Percentiles rank a stretch among this genome's conserved stretches.
Evolutionary conservation across 2,329 filamentous ascomycete species (phyloP).

Genomic region (Botrytis cinerea): DNA sequence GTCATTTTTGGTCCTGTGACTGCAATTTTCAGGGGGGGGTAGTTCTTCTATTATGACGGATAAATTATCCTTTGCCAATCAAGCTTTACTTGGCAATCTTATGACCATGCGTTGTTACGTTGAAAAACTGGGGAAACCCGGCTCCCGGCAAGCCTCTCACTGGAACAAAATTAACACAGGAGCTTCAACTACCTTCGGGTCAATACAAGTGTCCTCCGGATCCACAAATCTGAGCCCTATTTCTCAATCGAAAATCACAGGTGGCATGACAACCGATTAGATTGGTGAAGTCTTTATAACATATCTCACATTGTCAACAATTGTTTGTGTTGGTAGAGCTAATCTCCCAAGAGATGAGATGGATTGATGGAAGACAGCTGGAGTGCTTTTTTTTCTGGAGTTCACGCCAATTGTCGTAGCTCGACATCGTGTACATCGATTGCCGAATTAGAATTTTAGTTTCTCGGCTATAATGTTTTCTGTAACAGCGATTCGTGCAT

Average conservation of each 20-base stretch:
- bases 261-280: background rate
- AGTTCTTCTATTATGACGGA: slow-evolving; percentile 2
- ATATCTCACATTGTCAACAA: background rate
- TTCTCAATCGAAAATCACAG: background rate
- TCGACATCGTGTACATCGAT: background rate
- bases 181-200: background rate
- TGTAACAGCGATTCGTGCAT: background rate
- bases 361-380: background rate
- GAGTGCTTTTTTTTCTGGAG: background rate
- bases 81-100: background rate
- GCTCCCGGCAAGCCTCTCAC: background rate
- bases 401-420: background rate
- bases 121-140: slow-evolving; percentile 7
- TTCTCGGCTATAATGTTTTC: slow-evolving; percentile 12
- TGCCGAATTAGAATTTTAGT: background rate
- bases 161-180: background rate
- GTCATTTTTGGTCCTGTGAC: background rate
- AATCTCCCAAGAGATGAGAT: background rate
- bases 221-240: background rate
- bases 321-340: background rate
- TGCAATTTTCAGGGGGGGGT: background rate
- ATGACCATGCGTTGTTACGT: slow-evolving; percentile 17
- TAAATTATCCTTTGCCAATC: slow-evolving; percentile 16
- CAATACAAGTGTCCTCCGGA: background rate
- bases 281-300: background rate